Evolutionary conservation across 768 basidiomycete genomes (phyloP).

Genomic region (Pleurotus tuoliensis): DNA sequence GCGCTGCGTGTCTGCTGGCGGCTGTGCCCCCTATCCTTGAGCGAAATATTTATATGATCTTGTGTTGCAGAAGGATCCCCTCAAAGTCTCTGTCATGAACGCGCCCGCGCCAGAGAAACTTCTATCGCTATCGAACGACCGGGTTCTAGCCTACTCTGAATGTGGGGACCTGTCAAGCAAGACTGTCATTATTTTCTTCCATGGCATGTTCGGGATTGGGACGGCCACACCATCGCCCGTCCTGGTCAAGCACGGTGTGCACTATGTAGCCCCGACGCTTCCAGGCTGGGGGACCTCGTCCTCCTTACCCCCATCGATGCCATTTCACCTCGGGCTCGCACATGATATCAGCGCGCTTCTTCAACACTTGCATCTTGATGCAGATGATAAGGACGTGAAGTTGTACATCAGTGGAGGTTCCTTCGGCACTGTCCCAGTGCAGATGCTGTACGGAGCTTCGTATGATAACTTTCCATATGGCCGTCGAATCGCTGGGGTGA

Average conservation of each 20-base stretch:
- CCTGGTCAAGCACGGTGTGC: slow-evolving; percentile 24
- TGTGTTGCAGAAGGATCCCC: too few relatives aligned
- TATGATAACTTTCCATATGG: slow-evolving; percentile 44
- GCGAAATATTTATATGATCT: too few relatives aligned
- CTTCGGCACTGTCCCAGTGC: slow-evolving; percentile 41
- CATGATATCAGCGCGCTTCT: slow-evolving; percentile 36
- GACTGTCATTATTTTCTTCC: slow-evolving; percentile 37
- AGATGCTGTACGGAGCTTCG: slow-evolving; percentile 46
- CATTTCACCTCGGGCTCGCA: slow-evolving; percentile 31
- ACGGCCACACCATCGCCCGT: slow-evolving; percentile 18
- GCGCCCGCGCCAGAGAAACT: slow-evolving; percentile 12
- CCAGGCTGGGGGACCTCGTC: slow-evolving; percentile 47
- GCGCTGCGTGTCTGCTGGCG: background rate
- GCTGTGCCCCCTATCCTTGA: background rate
- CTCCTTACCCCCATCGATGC: slow-evolving; percentile 21
- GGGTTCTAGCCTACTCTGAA: slow-evolving; percentile 37
- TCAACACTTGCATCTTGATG: slow-evolving; percentile 33
- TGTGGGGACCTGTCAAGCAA: slow-evolving; percentile 30
- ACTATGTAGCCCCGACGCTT: slow-evolving; percentile 36
- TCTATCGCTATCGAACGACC: slow-evolving; percentile 23
- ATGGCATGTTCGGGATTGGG: slow-evolving; percentile 36
- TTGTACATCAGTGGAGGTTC: slow-evolving; percentile 46
- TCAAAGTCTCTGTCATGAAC: background rate
- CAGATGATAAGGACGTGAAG: slow-evolving; percentile 20
- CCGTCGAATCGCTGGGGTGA: slow-evolving; percentile 33